Base-by-base conservation (phyloP, 2,329 filamentous ascomycete species). In the Magnaporthales sp. region DNA sequence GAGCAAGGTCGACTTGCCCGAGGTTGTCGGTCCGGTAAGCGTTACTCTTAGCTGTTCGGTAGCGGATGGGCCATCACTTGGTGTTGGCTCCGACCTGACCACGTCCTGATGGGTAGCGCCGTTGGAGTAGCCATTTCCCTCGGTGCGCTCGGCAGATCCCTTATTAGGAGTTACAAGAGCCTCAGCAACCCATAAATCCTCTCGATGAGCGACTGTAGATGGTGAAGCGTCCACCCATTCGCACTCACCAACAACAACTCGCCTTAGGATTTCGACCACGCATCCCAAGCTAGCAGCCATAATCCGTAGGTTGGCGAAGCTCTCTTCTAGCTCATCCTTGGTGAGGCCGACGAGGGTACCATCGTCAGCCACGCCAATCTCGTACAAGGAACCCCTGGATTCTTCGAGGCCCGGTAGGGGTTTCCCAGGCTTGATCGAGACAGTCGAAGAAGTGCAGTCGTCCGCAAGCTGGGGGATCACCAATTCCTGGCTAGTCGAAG, bases 241-340 rank as follows among this genome's bases (percentile, higher is more conserved):
- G 73, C 93, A 96, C 31, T 91, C 86, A 13, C 94, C 95, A 22
- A 99, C 93, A 63, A 88, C 83, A 32, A 98, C 90, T 80, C 89
- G 91, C 19, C 93, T 89, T 30, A 93, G 80, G 26, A 98, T 85
- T 71, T 94, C 89, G 6, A 97, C 90, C 65, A 86, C 86, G 73
- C 95, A 98, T 5, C 95, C 94, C 63, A 99, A 79, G 74, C 92
- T 96, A 11, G 92, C 91, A 51, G 95, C 94, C 94, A 99, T 99
- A 64, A 91, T 88, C 68, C 89, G 87, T 51, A 99, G 79, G 67
- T 93, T 97, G 58, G 85, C 85, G 68, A 98, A 82, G 75, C 93
- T 97, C 77, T 98, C 94, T 68, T 94, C 87, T 83, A 99, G 86
- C 77, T 99, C 95, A 74, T 97, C 93, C 70, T 91, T 88, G 2